A percentile compares a stretch with the other conserved stretches of the same genome.
phyloP scores from a whole-genome alignment of 352 stramenopile species.

The Globisporangium megalacanthum region DNA sequence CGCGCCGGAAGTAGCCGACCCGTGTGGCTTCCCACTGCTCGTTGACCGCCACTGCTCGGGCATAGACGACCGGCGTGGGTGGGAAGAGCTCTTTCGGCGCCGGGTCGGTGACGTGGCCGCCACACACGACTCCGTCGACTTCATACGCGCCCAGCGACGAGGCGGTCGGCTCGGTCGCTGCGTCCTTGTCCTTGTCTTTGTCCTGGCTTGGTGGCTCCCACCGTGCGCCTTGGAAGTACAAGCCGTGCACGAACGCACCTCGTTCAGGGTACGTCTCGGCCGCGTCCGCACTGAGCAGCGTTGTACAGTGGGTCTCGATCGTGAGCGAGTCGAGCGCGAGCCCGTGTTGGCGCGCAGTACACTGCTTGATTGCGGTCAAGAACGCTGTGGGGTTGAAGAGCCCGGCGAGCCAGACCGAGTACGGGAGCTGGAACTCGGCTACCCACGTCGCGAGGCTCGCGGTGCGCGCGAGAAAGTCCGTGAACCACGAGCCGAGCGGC shows the following conservation, averaged over 20 bases:
- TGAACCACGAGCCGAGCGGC: conserved; percentile 70
- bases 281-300: conserved; percentile 46
- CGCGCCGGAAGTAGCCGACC: conserved; percentile 92
- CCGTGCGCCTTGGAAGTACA: conserved; percentile 93
- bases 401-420: conserved; percentile 79
- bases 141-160: conserved; percentile 62
- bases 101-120: conserved; percentile 84
- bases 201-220: conserved; percentile 53
- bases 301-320: conserved; percentile 93
- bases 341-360: conserved; percentile 78
- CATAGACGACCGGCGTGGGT: conserved; percentile 87
- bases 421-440: conserved; percentile 57
- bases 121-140: conserved; percentile 81
- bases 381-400: conserved; percentile 84
- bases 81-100: conserved; percentile 92
- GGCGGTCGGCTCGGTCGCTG: conserved; percentile 55
- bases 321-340: conserved; percentile 91
- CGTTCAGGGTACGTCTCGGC: conserved; percentile 70
- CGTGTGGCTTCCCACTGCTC: conserved; percentile 91
- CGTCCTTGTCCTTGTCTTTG: conserved; percentile 34
- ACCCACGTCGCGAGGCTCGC: conserved; percentile 67
- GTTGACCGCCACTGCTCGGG: conserved; percentile 91
- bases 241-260: conserved; percentile 91
- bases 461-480: conserved; percentile 70
- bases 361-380: conserved; percentile 81